phyloP scores from a whole-genome alignment of 768 basidiomycete species.

The Ramaria sp. region DNA sequence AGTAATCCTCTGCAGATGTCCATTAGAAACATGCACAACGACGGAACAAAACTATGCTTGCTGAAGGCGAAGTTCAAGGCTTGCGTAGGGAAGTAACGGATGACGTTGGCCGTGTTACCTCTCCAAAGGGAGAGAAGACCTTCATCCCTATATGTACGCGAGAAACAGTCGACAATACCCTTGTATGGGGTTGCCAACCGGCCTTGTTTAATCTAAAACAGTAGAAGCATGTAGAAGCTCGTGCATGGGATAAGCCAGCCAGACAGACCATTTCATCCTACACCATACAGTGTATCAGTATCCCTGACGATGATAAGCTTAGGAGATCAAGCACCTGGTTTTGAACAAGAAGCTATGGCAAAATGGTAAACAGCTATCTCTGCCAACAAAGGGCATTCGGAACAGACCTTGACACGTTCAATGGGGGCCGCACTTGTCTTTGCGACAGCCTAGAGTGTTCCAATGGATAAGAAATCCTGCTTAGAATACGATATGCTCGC shows the following conservation, averaged over 20 bases:
- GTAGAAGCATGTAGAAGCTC: background rate
- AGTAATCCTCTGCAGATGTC: slow-evolving; percentile 73
- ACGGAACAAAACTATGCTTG: slow-evolving; percentile 31
- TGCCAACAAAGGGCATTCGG: background rate
- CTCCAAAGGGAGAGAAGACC: slow-evolving; percentile 94
- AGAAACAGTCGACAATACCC: slow-evolving; percentile 87
- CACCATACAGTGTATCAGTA: background rate
- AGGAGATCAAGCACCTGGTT: slow-evolving; percentile 46
- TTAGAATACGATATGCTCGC: background rate
- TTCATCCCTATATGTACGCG: slow-evolving; percentile 89
- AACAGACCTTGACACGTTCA: slow-evolving; percentile 81
- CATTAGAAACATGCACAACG: background rate
- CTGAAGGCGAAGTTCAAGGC: slow-evolving; percentile 99
- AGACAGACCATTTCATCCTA: slow-evolving; percentile 86
- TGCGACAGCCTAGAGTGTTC: slow-evolving; percentile 68
- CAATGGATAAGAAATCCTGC: background rate
- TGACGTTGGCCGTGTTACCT: slow-evolving; percentile 99
- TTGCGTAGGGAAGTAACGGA: slow-evolving; percentile 99
- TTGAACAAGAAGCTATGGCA: slow-evolving; percentile 68
- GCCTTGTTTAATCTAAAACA: slow-evolving; percentile 89
- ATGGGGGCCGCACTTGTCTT: slow-evolving; percentile 99
- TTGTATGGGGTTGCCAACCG: slow-evolving; percentile 95
- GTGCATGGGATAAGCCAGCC: background rate
- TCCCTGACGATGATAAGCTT: background rate
- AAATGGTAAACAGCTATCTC: background rate